A percentile compares a stretch with the other conserved stretches of the same genome.
phyloP scores from a whole-genome alignment of 2,329 filamentous ascomycete species.

The Fusarium compactum region DNA sequence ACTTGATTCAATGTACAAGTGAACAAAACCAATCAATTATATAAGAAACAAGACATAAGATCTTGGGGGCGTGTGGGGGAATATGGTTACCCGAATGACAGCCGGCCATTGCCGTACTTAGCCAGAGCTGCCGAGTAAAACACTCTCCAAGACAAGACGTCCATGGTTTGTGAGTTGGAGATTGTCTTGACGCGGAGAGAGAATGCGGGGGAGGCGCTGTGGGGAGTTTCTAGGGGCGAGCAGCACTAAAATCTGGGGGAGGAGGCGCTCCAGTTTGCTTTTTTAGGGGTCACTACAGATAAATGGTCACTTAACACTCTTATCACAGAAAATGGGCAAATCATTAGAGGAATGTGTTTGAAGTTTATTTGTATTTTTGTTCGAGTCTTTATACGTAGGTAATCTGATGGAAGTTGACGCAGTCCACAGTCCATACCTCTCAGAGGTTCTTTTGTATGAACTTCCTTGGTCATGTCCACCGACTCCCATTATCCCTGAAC shows the following conservation, averaged over 20 bases:
- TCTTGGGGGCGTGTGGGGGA: constrained; percentile 28
- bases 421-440: constrained; percentile 27
- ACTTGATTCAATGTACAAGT: background rate
- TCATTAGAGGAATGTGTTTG: background rate
- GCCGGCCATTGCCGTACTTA: constrained; percentile 55
- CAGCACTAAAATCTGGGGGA: constrained; percentile 32
- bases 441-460: constrained; percentile 14
- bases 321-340: background rate
- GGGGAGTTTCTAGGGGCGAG: constrained; percentile 4
- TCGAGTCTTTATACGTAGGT: constrained; percentile 23
- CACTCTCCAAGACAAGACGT: constrained; percentile 1
- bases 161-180: constrained; percentile 12
- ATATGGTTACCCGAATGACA: constrained; percentile 46
- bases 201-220: constrained; percentile 39
- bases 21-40: background rate
- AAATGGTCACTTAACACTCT: background rate
- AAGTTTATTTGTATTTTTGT: constrained; percentile 26
- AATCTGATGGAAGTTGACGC: constrained; percentile 30
- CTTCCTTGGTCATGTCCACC: constrained; percentile 4
- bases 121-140: constrained; percentile 41
- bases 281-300: background rate
- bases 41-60: constrained; percentile 6
- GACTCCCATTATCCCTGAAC: constrained; percentile 22
- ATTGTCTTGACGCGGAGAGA: constrained; percentile 10
- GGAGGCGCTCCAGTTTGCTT: background rate